Base-by-base conservation (phyloP, 2,329 filamentous ascomycete species). In the Aspergillus proliferans region DNA sequence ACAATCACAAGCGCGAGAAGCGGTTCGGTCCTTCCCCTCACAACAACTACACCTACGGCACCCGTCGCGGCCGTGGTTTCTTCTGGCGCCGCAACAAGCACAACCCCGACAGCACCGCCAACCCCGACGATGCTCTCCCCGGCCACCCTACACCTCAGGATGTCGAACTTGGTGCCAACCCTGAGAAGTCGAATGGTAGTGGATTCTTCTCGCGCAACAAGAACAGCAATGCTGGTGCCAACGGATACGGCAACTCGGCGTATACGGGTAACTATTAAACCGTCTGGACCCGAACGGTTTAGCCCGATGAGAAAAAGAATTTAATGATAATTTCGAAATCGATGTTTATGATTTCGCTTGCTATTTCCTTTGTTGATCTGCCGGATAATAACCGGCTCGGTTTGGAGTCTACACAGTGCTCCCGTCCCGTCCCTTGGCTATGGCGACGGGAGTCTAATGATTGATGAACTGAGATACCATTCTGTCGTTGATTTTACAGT, bases 1-100 rank as follows among this genome's bases (percentile, higher is more conserved):
- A 84, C 52, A 77, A 87, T 68, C 85, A 87, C 75, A 82, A 83
- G 71, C 84, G 83, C 60, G 84, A 88, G 71, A 87, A 86, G 74
- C 81, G 81, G 47, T 87, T 80, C 64, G 85, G 85, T 12, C 85
- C 83, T 33, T 75, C 76, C 44, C 83, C 84, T 19, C 67, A 72
- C 54, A 86, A 86, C 72, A 76, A 81, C 69, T 89, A 89, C 73
- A 87, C 85, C 26, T 75, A 74, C 38, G 83, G 82, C 46, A 76
- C 72, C 26, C 59, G 54, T 38, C 51, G 59, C 59, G 74, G 58
- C 22, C 59, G 62, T 61, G 30, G 30, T 34, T 18, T 34, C 28
- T 77, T 61, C 57, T 64, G 63, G 58, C 58, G 58, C 47, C 70
- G 73, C 34, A 70, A 69, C 57, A 77, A 74, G 64, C 67, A 73